These are phyloP conservation scores for Colletotrichum echinochloae DNA, from an alignment of 2,329 filamentous ascomycete genomes.

Conservation along the genomic window DNA sequence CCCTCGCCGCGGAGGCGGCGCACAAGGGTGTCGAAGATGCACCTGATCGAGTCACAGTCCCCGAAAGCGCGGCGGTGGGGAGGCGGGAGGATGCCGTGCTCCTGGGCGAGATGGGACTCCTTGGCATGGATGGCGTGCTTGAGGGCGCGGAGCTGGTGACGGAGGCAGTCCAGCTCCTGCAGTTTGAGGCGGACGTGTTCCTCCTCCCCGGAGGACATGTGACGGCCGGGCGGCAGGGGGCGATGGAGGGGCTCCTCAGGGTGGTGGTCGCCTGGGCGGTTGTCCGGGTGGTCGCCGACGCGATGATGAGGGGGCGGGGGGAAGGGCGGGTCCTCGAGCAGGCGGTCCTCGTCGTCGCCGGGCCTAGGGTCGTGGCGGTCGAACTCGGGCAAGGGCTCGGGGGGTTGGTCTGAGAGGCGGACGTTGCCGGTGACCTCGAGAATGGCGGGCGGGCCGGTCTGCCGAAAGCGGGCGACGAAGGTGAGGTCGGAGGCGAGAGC, in stretches of 20 bases:
- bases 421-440: conserved; percentile 54
- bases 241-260: not conserved
- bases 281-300: conserved; percentile 27
- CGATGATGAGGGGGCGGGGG: conserved; percentile 42
- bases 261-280: conserved; percentile 20
- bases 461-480: conserved; percentile 60
- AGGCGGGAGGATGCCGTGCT: conserved; percentile 47
- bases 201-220: conserved; percentile 39
- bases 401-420: conserved; percentile 43
- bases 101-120: conserved; percentile 53
- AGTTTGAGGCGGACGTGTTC: conserved; percentile 54
- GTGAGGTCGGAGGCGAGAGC: conserved; percentile 51
- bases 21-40: conserved; percentile 55
- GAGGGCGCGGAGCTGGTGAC: conserved; percentile 55
- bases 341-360: conserved; percentile 33
- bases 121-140: conserved; percentile 57
- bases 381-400: conserved; percentile 34
- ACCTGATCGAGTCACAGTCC: conserved; percentile 57
- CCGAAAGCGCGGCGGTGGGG: conserved; percentile 41
- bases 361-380: conserved; percentile 37
- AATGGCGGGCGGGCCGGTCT: conserved; percentile 57
- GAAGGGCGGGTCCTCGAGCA: conserved; percentile 35
- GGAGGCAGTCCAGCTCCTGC: conserved; percentile 58
- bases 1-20: conserved; percentile 51
- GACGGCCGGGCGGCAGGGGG: conserved; percentile 29